Evolutionary conservation across 306 rosid genomes (phyloP), one percentile per base, ranked within the genome.

Genomic region (Purshia tridentata): DNA sequence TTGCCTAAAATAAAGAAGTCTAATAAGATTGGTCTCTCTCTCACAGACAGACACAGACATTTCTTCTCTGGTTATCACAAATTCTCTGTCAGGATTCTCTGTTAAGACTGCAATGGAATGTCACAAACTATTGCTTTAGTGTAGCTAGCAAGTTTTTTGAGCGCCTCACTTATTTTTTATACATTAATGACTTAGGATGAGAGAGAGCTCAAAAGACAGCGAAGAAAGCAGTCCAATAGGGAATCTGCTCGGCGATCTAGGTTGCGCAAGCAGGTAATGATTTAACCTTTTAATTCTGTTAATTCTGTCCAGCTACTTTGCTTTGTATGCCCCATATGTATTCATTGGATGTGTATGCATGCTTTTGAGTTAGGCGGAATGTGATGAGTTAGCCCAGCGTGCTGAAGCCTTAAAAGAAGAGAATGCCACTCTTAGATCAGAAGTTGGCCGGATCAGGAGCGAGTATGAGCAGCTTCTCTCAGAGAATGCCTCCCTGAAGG

Each of bases 211-310:
- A 94, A 94, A 80, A 83, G 96, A 77, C 99, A 94, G 83, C 89
- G 90, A 77, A 84, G 99, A 78, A 94, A 94, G 85, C 99, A 94
- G 80, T 94, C 99, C 16, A 94, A 94, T 61, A 86, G 99, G 77
- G 99, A 94, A 84, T 94, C 99, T 52, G 99, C 99, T 71, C 96
- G 99, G 46, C 79, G 99, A 68, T 94, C 99, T 67, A 90, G 99
- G 82, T 76, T 94, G 88, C 97, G 99, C 65, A 94, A 94, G 81
- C 99, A 94, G 97, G 99, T 91, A 58, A 81, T 61, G 2, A 13
- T 73, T 29, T 69, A 51, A 39, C 55, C 37, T 41, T 46, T 50
- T 11, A 49, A 35, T 22, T 41, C 18, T 73, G 63, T 81, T 68
- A 66, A 56, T 77, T 39, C 65, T 42, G 8, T 72, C 49, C 45